A percentile compares a stretch with the other conserved stretches of the same genome.
phyloP scores from a whole-genome alignment of 352 stramenopile genomes.

The Nothophytophthora sp. region DNA sequence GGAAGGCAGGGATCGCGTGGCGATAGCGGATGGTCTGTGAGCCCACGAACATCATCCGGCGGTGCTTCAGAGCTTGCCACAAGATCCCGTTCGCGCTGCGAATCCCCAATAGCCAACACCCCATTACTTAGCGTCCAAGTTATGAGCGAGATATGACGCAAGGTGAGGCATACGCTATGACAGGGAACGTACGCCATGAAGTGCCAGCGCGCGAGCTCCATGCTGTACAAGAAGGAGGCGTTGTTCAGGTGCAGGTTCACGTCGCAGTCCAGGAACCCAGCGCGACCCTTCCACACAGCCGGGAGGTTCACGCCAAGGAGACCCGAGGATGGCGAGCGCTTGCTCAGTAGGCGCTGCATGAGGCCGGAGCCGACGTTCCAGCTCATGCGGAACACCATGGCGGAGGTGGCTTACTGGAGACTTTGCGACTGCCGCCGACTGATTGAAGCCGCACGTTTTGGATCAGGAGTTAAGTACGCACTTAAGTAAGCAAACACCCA shows the following conservation, averaged over 20 bases:
- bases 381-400: slow-evolving; percentile 69
- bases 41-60: slow-evolving; percentile 56
- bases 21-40: slow-evolving; percentile 70
- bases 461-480: too few relatives aligned
- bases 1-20: slow-evolving; percentile 55
- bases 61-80: slow-evolving; percentile 60
- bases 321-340: slow-evolving; percentile 46
- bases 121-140: not conserved
- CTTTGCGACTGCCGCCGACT: too few relatives aligned
- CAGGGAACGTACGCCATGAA: slow-evolving; percentile 59
- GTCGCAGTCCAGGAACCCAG: slow-evolving; percentile 77
- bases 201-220: slow-evolving; percentile 87
- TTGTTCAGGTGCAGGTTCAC: slow-evolving; percentile 91
- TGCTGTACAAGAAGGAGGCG: slow-evolving; percentile 77
- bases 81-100: slow-evolving; percentile 50
- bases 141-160: not conserved
- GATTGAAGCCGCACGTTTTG: too few relatives aligned
- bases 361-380: slow-evolving; percentile 72
- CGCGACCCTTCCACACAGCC: slow-evolving; percentile 64
- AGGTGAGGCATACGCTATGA: not conserved
- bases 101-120: not conserved
- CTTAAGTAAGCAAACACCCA: too few relatives aligned
- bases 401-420: too few relatives aligned
- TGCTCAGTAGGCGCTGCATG: slow-evolving; percentile 55
- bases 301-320: slow-evolving; percentile 61